Base-by-base conservation (phyloP, 768 basidiomycete genomes). In the Boletus eberwhitei region DNA sequence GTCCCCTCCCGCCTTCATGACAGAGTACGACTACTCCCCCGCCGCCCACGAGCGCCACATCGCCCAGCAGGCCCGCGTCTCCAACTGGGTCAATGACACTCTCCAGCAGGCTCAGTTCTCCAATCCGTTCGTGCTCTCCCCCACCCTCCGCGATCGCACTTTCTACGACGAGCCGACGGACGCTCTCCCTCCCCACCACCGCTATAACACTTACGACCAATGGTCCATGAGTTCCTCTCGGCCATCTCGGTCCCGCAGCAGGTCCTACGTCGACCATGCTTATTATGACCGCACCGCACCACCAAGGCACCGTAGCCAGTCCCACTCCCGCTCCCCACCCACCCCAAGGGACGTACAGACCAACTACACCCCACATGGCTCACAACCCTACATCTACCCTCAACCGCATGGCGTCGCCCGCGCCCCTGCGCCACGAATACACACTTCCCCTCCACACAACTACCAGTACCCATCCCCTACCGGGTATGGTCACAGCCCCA, bases 11-110 rank as follows among this genome's bases (percentile, higher is more conserved):
- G 29, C 49, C 55, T 50, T 37, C 58, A 83, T 83, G 81, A 82
- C 81, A 29, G 81, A 83, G 66, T 83, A 83, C 77, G 82, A 83
- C 70, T 83, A 73, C 66, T 82, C 81, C 50, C 80, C 80, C 19
- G 80, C 78, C 61, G 81, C 80, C 29, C 71, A 75, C 60, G 73
- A 81, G 50, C 75, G 72, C 11, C 72, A 78, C 62, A 31, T 78
- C 49, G 73, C 70, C 26, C 80, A 76, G n/a, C 80, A 79, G 64
- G 29, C 70, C 53, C 73, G 78, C 54, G 78, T 83, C 16, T 71
- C 76, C 0, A 71, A 75, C 58, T 84, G 82, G 83, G 77, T 82
- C 16, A 55, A 73, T 59, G 62, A 78, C 21, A 83, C 80, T 16
- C 16, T 50, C 41, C 53, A 54, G 13, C 68, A 71, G 37, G n/a